phyloP scores from a whole-genome alignment of 2,329 filamentous ascomycete species.

The Triangularia setosa region DNA sequence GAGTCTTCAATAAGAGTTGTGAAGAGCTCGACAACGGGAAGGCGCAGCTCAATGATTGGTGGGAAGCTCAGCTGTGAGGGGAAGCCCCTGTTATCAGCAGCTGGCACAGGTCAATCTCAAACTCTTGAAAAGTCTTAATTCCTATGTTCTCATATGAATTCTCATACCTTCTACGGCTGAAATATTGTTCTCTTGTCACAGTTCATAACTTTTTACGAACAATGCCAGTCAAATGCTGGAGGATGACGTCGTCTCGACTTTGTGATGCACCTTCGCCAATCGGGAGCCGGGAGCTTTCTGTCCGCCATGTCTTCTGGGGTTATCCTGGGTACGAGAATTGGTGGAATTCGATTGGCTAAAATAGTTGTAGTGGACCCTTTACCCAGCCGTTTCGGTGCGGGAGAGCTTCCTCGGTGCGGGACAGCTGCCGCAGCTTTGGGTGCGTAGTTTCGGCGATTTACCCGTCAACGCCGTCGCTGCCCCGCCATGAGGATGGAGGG shows the following conservation, averaged over 20 bases:
- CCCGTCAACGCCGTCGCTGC: constrained; percentile 25
- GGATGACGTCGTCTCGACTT: constrained; percentile 14
- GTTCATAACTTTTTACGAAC: too few relatives aligned
- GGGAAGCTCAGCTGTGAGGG: constrained; percentile 5
- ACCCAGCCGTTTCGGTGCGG: not conserved
- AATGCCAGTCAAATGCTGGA: not conserved
- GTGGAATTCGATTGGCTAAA: constrained; percentile 9
- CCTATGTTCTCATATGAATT: not conserved
- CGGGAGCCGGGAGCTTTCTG: constrained; percentile 16
- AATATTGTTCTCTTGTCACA: too few relatives aligned
- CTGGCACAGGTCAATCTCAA: too few relatives aligned
- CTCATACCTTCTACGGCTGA: too few relatives aligned
- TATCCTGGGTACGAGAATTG: not conserved
- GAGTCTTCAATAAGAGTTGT: not conserved
- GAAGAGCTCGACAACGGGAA: not conserved
- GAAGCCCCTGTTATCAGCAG: not conserved
- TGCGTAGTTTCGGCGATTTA: constrained; percentile 26
- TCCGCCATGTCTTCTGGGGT: constrained; percentile 9
- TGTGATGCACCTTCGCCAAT: constrained; percentile 8
- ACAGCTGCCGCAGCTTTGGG: constrained; percentile 8
- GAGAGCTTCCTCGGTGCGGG: not conserved
- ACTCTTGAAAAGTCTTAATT: too few relatives aligned
- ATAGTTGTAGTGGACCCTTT: not conserved
- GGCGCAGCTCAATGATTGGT: not conserved
- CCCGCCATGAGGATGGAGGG: constrained; percentile 17